Base-by-base conservation (phyloP, 2,329 filamentous ascomycete genomes). In the Ophiostoma novo-ulmi region DNA sequence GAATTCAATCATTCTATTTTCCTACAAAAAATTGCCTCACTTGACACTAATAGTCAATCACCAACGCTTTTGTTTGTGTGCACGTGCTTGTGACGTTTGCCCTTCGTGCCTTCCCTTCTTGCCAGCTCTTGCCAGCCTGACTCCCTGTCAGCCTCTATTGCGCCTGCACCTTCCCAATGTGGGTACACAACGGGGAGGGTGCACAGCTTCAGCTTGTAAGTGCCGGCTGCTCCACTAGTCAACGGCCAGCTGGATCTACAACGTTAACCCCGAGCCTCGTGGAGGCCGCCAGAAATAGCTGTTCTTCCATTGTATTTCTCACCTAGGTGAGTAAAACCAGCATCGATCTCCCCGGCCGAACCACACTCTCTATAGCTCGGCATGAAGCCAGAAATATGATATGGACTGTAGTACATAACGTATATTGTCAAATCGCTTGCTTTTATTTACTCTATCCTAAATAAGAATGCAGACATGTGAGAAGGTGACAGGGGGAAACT, bases 81-180 rank as follows among this genome's bases (percentile, higher is more conserved):
- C 52, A 14, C n/a, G 11, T 58, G n/a, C 52, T 26, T 10, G 3
- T 26, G n/a, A 13, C 22, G 48, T 6, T 8, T 55, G 48, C n/a
- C 20, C 52, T 26, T 58, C 8, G 44, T 58, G n/a, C 52, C 10
- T 58, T 13, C 22, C 6, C 14, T 63, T 17, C 20, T 14, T 20
- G 26, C 20, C 31, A 36, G 26, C 13, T 17, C 20, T 14, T 20
- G 26, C 20, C 31, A 36, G 26, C 13, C 58, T 63, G 31, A 13
- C 14, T 58, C 52, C 52, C 8, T 58, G 22, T 26, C 52, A 20
- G n/a, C 52, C 8, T 22, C 5, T 10, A n/a, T 11, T 14, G 22
- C 69, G 69, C 65, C 39, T 70, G 65, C 36, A 70, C 64, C n/a
- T 68, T 26, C 69, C 41, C 6, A 68, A 68, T 38, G 13, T 35